phyloP scores from a whole-genome alignment of 2,329 filamentous ascomycete species.

The Fusarium brachygibbosum region DNA sequence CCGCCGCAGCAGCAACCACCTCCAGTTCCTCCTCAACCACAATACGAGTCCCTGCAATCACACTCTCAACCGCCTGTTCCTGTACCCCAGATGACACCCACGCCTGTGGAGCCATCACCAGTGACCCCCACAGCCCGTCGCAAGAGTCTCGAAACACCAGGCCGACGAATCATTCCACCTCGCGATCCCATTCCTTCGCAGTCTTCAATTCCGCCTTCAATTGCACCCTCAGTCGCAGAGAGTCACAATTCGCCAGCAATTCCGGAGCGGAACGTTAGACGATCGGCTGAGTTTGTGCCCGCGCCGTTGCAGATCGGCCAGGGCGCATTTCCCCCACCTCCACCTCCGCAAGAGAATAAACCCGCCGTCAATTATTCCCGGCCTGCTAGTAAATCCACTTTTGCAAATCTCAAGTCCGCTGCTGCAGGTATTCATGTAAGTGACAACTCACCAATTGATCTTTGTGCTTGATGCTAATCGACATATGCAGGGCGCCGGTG shows the following conservation, averaged over 20 bases:
- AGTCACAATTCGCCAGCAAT: conserved; percentile 23
- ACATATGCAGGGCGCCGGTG: conserved; percentile 39
- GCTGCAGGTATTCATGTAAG: conserved; percentile 44
- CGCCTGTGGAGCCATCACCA: conserved; percentile 13
- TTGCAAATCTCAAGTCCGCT: conserved; percentile 44
- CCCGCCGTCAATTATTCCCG: conserved; percentile 29
- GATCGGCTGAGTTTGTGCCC: conserved; percentile 15
- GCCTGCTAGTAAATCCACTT: conserved; percentile 35
- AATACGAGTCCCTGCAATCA: background rate
- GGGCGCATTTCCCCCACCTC: conserved; percentile 11
- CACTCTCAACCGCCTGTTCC: conserved; percentile 1
- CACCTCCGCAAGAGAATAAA: background rate
- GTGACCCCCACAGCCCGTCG: conserved; percentile 32
- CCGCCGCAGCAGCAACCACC: conserved; percentile 10
- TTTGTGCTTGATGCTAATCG: background rate
- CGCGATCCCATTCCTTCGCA: conserved; percentile 33
- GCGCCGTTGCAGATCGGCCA: conserved; percentile 15
- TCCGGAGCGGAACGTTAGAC: conserved; percentile 35
- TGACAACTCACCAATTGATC: rapidly evolving
- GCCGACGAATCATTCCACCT: conserved; percentile 40
- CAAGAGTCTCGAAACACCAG: conserved; percentile 45
- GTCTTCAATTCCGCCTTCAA: conserved; percentile 2
- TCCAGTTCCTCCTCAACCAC: background rate
- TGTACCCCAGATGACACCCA: conserved; percentile 14
- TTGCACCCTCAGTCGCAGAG: conserved; percentile 7